Evolutionary conservation across 352 stramenopile species (phyloP), one percentile per base, ranked within the genome.

Genomic region (Phytophthora sp.): DNA sequence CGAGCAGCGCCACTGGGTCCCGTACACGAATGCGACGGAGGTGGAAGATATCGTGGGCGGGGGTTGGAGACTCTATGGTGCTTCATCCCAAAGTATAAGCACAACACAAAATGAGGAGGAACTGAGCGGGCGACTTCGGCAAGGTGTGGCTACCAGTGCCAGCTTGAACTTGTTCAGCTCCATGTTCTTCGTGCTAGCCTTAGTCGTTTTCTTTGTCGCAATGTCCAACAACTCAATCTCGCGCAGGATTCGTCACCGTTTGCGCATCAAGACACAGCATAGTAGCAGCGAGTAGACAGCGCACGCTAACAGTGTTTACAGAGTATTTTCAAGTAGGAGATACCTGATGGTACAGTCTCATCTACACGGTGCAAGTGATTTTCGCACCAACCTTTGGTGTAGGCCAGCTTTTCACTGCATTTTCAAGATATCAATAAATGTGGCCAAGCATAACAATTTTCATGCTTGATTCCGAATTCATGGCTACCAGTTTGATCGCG

Each of bases 1-100:
- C 54, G 46, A 74, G 17, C 80, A 88, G 44, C 69, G 85, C 10
- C 77, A 88, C 46, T 88, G 79, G 79, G 72, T 88, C n/a, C 77
- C 79, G 13, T 88, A 85, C 56, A 45, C 52, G 24, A 52, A 88
- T 17, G 52, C 78, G 5, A 67, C 50, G 0, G 66, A 77, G 8
- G 68, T 88, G 4, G 76, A 88, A 54, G 18, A 62, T 34, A 68
- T 89, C 41, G 63, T 89, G 1, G 72, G 74, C 9, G 55, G 63
- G 30, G 71, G 72, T 1, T 88, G 76, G 76, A 78, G 58, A 44
- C 42, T 87, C 5, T 46, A 68, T 34, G 57, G 23, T 24, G 17
- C 42, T 44, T 11, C 37, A 54, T 10, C n/a, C 44, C 5, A 45
- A 55, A 20, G 43, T 1, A 31, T 31, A 24, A 44, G 56, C 12